Percentiles rank a stretch among this genome's conserved stretches.
Evolutionary conservation across 768 basidiomycete species (phyloP).

Genomic region (Pleurotus salmoneostramineus): DNA sequence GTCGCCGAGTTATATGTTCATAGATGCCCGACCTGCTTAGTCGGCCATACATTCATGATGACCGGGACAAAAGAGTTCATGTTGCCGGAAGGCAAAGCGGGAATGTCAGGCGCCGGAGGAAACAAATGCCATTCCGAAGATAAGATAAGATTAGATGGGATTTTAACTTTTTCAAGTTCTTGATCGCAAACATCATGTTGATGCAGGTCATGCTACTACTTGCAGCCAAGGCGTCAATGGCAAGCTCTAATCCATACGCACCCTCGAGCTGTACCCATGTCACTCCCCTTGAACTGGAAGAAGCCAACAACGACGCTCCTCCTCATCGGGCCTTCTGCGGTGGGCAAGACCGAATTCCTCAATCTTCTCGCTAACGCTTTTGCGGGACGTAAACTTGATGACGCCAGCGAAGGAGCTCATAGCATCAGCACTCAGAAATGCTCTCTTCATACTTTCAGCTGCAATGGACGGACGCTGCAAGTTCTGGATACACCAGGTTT

Average conservation of each 20-base stretch:
- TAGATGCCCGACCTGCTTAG: background rate
- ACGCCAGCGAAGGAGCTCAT: constrained; percentile 6
- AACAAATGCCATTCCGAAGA: background rate
- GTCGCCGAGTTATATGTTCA: background rate
- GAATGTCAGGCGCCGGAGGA: background rate
- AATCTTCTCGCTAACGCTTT: constrained; percentile 13
- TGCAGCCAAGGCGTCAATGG: no score
- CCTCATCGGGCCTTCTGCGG: constrained; percentile 13
- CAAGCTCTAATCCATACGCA: no score
- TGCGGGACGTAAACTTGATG: constrained; percentile 6
- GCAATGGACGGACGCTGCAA: constrained; percentile 11
- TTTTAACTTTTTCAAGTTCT: background rate
- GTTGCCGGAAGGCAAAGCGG: background rate
- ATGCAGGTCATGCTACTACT: no score
- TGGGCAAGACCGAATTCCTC: constrained; percentile 13
- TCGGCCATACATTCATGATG: background rate
- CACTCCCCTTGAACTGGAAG: constrained; percentile 5
- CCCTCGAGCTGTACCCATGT: no score
- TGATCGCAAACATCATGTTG: no score
- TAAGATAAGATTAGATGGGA: background rate
- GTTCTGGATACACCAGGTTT: constrained; percentile 24
- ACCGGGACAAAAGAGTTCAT: background rate
- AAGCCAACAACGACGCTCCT: constrained; percentile 3
- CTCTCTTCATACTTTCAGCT: constrained; percentile 7
- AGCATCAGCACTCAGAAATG: constrained; percentile 9